Evolutionary conservation across 2,329 filamentous ascomycete genomes (phyloP), one percentile per base, ranked within the genome.

Genomic region (Aspergillus vadensis): DNA sequence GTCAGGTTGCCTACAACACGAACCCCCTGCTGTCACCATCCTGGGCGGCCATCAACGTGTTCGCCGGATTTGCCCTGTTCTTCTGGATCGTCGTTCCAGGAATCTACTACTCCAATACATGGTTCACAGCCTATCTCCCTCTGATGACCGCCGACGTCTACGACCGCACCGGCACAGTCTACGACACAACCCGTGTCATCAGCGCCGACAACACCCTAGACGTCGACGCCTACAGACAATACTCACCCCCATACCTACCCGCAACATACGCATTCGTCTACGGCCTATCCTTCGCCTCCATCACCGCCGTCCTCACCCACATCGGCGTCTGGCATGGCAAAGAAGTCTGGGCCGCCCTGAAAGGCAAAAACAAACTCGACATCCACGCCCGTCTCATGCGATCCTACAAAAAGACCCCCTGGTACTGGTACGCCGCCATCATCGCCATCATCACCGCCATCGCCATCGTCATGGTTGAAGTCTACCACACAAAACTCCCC

Each of bases 211-310:
- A 86, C 63, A 76, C 81, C 14, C 83, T 89, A 57, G 84, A 89
- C 70, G 80, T 83, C 65, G 81, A 78, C 1, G 83, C 82, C 15
- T 89, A 89, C 71, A 77, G 80, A 63, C 78, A 77, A n/a, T 89
- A 89, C 72, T 89, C 86, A 10, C 87, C 87, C 2, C 78, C 88
- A 0, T 89, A 83, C 67, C 76, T 89, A 12, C 80, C 84, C 0
- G 80, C 86, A 0, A 87, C 88, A 59, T 89, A 79, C 56, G 74
- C 74, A 5, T 70, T 80, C 52, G 70, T 70, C 14, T 80, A 90
- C 65, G 87, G 86, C 1, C 75, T 89, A 9, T 85, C 84, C 0
- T 89, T 89, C 66, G 88, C 87, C 5, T 83, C 86, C 8, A 83
- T 89, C 32, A 81, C 85, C 1, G 82, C 86, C 9, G 83, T 73